phyloP scores from a whole-genome alignment of 2,329 filamentous ascomycete genomes.

The Tolypocladium tropicale region DNA sequence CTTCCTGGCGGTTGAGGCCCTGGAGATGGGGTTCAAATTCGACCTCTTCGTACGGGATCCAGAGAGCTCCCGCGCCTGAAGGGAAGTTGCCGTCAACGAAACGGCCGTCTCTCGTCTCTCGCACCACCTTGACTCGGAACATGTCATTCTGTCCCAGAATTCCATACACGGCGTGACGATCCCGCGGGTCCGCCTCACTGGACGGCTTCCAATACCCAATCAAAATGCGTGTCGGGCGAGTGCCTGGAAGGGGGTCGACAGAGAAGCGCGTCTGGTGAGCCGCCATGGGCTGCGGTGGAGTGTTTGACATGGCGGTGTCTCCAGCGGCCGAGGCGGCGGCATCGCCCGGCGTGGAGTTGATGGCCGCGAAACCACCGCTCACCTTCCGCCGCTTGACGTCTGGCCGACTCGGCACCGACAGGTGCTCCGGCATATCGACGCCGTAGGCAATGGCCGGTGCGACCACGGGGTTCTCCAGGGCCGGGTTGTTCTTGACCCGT shows the following conservation, averaged over 20 bases:
- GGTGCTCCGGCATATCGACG: constrained; percentile 33
- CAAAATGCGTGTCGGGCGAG: constrained; percentile 45
- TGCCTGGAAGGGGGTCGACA: constrained; percentile 37
- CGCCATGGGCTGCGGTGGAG: constrained; percentile 11
- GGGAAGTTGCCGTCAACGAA: constrained; percentile 51
- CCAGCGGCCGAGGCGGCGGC: constrained; percentile 1
- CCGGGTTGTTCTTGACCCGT: constrained; percentile 31
- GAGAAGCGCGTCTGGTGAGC: constrained; percentile 9
- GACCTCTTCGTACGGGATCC: constrained; percentile 54
- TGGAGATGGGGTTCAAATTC: constrained; percentile 45
- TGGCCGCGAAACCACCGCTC: constrained; percentile 23
- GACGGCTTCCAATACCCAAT: constrained; percentile 51
- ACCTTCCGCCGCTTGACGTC: constrained; percentile 39
- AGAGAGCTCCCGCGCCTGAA: constrained; percentile 46
- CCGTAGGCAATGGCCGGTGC: constrained; percentile 41
- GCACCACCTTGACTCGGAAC: constrained; percentile 52
- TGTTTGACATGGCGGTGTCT: constrained; percentile 2
- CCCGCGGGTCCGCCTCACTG: constrained; percentile 29
- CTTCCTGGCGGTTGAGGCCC: constrained; percentile 39
- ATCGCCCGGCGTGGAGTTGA: constrained; percentile 15
- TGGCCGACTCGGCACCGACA: constrained; percentile 19
- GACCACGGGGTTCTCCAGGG: constrained; percentile 29
- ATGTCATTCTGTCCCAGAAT: constrained; percentile 53
- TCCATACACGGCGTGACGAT: constrained; percentile 53
- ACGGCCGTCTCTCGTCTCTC: constrained; percentile 50